A percentile compares a stretch with the other conserved stretches of the same genome.
Evolutionary conservation across 371 early-diverging fungal genomes (phyloP).

Genomic region (Lichtheimia ornata): DNA sequence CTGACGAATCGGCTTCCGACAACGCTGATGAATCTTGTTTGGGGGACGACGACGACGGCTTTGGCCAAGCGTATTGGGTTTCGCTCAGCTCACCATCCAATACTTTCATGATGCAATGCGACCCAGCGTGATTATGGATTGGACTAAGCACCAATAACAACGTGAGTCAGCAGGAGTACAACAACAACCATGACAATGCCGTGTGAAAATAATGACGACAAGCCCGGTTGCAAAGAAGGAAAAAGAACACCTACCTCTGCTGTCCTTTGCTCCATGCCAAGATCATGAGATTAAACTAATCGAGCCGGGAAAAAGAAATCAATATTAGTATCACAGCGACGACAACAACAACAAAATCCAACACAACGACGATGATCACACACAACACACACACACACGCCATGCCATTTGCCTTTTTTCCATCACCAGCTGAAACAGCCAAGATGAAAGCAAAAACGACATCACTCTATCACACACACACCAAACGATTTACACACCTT

Average conservation of each 20-base stretch:
- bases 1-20: conserved; percentile 12
- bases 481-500: conserved; percentile 36
- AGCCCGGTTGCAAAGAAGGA: not conserved
- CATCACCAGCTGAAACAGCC: too few relatives aligned
- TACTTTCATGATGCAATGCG: conserved; percentile 94
- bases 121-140: conserved; percentile 92
- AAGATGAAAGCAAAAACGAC: too few relatives aligned
- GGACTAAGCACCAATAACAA: conserved; percentile 56
- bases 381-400: not conserved
- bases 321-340: not conserved
- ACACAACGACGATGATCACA: not conserved
- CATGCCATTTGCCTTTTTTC: too few relatives aligned
- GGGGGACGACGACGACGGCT: conserved; percentile 11
- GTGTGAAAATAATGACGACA: not conserved
- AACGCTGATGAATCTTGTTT: not conserved
- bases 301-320: not conserved
- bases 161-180: conserved; percentile 4
- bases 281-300: conserved; percentile 85
- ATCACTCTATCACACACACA: too few relatives aligned
- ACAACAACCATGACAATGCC: not conserved
- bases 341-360: not conserved
- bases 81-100: conserved; percentile 85
- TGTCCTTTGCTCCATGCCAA: conserved; percentile 87
- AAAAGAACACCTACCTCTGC: conserved; percentile 51
- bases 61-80: conserved; percentile 80